These are phyloP conservation scores for Pythium aquatile DNA, from an alignment of 352 stramenopile species.

Conservation along the genomic window DNA sequence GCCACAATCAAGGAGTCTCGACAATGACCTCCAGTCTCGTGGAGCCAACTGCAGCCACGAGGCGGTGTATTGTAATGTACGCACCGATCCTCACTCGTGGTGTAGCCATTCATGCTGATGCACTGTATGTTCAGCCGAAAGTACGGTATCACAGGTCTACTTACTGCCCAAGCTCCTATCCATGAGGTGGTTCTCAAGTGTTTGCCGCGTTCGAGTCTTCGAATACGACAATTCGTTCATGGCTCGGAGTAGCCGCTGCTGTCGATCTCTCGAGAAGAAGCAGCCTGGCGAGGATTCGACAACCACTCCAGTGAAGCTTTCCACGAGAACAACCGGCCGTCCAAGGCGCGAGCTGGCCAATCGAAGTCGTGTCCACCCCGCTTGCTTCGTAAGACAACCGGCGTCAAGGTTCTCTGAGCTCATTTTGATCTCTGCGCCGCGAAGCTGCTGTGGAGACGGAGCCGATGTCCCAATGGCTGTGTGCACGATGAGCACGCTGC, in stretches of 20 bases:
- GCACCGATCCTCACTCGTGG: no score
- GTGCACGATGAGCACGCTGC: conserved; percentile 5
- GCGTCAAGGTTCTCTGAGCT: not conserved
- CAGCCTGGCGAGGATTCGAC: not conserved
- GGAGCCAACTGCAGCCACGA: no score
- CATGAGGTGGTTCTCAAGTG: not conserved
- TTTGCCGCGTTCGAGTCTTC: not conserved
- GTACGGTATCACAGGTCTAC: no score
- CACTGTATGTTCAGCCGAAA: no score
- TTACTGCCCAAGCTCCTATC: not conserved
- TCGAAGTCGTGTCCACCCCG: not conserved
- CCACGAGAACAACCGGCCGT: not conserved
- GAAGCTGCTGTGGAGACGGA: not conserved
- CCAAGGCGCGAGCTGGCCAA: not conserved
- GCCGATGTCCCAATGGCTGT: not conserved
- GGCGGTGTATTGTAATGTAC: no score
- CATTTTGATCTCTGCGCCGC: not conserved
- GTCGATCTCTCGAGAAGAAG: not conserved
- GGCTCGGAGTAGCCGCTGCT: not conserved
- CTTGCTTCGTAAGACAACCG: not conserved
- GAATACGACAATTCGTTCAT: not conserved
- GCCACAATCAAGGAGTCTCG: no score
- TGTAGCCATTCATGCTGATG: no score
- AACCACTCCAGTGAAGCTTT: not conserved
- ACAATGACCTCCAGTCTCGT: no score